Evolutionary conservation across 1,139 yeast genomes (phyloP), one percentile per base, ranked within the genome.

Genomic region (Pichiaceae sp.): DNA sequence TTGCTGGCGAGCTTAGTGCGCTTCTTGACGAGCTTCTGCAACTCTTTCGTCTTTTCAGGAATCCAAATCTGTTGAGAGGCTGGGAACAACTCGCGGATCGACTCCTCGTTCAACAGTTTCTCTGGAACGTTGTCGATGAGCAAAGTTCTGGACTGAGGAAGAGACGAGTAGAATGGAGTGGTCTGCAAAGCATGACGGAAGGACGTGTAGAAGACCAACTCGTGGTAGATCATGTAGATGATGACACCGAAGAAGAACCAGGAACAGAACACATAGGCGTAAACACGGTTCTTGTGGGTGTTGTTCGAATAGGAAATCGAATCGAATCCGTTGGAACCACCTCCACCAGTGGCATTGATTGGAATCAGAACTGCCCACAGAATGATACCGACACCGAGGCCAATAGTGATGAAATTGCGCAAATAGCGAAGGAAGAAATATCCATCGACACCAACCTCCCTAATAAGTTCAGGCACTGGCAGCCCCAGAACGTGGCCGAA

Each of bases 261-360:
- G 3, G 91, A 78, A 38, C 85, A 62, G 42, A 91, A 71, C 2
- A 80, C 89, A 54, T 89, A 95, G 2, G 96, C 96, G 59, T 76
- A 91, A 59, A 81, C 83, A 40, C 95, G 70, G 37, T 70, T 61
- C 36, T 62, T 59, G 52, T 74, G 50, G 21, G 57, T 60, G 32
- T 79, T 75, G 55, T 91, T 87, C 29, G 93, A 72, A 53, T 80
- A 85, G 2, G 95, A 78, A 44, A 86, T 70, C 47, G 72, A 69
- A 58, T 91, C 91, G 46, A 91, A 71, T 2, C 96, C 96, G 1
- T 50, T 42, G 37, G 69, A 58, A 23, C 65, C 64, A 15, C 65
- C 67, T 27, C 87, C 86, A 43, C 72, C 67, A 3, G 75, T 60
- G 9, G 81, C 84, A 53, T 81, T 79, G 18, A 81, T 57, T 1